Evolutionary conservation across 176 grass and related monocot species (phyloP).

Genomic region (Calamus simplicifolius): DNA sequence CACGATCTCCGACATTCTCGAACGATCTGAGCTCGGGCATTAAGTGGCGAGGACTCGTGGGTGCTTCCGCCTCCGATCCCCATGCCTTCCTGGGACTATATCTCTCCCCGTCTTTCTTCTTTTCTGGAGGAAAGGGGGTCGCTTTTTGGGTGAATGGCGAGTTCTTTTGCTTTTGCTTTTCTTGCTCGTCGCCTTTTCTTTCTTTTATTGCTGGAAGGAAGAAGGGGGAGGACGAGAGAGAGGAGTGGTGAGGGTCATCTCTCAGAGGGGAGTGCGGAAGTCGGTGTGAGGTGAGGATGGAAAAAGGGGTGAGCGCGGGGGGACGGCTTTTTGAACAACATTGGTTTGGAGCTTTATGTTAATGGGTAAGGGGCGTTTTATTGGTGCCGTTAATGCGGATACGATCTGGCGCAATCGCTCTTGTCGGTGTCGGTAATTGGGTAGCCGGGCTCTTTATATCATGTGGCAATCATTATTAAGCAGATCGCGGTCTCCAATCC

Average conservation of each 20-base stretch:
- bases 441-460: too few relatives aligned
- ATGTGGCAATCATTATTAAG: too few relatives aligned
- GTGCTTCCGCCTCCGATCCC: conserved; percentile 2
- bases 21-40: conserved; percentile 33
- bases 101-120: conserved; percentile 7
- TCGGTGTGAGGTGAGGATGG: too few relatives aligned
- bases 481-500: too few relatives aligned
- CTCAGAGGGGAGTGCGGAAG: neutral
- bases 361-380: too few relatives aligned
- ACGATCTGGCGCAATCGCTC: too few relatives aligned
- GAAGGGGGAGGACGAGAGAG: neutral
- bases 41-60: neutral
- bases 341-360: too few relatives aligned
- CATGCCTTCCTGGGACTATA: conserved; percentile 1
- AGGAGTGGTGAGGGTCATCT: neutral
- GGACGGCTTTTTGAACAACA: too few relatives aligned
- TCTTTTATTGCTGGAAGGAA: conserved; percentile 8
- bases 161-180: conserved; percentile 54
- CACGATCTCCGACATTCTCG: conserved; percentile 25
- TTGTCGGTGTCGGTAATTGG: too few relatives aligned
- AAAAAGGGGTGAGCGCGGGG: too few relatives aligned
- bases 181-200: conserved; percentile 21
- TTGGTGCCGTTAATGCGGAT: too few relatives aligned
- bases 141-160: too few relatives aligned
- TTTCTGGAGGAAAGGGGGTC: neutral